Conservation (phyloP, 768 basidiomycete species). For the Boletus rex-veris region DNA sequence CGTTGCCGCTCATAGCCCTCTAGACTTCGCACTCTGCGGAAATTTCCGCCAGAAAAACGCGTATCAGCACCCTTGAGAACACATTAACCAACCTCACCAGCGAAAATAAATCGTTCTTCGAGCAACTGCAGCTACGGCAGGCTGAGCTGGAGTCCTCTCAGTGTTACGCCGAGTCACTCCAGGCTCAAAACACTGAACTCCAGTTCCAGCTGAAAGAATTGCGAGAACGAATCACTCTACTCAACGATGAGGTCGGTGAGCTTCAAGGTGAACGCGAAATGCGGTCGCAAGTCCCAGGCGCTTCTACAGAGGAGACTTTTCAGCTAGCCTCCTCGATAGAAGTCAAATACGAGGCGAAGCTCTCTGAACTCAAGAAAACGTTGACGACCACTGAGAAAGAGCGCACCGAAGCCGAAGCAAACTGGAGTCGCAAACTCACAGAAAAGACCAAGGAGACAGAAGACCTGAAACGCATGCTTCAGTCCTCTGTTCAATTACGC, state of each 20-base stretch:
- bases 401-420: slow-evolving; percentile 80
- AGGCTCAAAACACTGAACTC: slow-evolving; percentile 77
- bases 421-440: slow-evolving; percentile 81
- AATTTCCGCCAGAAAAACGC: slow-evolving; percentile 51
- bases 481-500: slow-evolving; percentile 52
- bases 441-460: slow-evolving; percentile 80
- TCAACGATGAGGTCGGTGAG: slow-evolving; percentile 70
- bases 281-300: slow-evolving; percentile 40
- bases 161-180: slow-evolving; percentile 67
- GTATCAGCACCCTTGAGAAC: slow-evolving; percentile 66
- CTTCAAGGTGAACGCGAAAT: slow-evolving; percentile 55
- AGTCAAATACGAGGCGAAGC: slow-evolving; percentile 69
- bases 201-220: slow-evolving; percentile 84
- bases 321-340: slow-evolving; percentile 72
- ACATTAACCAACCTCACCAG: slow-evolving; percentile 63
- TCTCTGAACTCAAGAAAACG: slow-evolving; percentile 67
- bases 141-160: slow-evolving; percentile 86
- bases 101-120: slow-evolving; percentile 81
- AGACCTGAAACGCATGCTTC: slow-evolving; percentile 57
- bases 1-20: slow-evolving; percentile 3
- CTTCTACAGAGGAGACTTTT: slow-evolving; percentile 61
- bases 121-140: slow-evolving; percentile 82
- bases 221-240: slow-evolving; percentile 63
- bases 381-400: slow-evolving; percentile 72
- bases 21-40: slow-evolving; percentile 73